Conservation (phyloP, 2,329 filamentous ascomycete genomes). For the Sclerotinia sclerotiorum region DNA sequence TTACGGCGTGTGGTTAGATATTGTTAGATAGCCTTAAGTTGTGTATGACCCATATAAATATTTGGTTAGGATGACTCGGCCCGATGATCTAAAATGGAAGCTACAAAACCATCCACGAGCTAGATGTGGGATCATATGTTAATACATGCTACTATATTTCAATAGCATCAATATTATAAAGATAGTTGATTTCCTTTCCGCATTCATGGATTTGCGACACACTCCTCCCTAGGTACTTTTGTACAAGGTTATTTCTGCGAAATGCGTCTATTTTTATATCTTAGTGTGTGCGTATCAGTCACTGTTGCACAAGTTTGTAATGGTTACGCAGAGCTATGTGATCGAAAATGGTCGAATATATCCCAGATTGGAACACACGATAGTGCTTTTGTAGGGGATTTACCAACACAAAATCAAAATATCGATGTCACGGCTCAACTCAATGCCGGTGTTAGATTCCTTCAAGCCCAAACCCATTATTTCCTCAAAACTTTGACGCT, state of each 20-base stretch:
- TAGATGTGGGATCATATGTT: conserved; percentile 3
- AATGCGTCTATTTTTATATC: conserved; percentile 17
- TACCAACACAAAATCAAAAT: conserved; percentile 53
- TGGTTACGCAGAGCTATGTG: conserved; percentile 74
- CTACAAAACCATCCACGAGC: conserved; percentile 1
- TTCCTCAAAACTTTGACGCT: conserved; percentile 36
- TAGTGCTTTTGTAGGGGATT: conserved; percentile 44
- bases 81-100: conserved; percentile 12
- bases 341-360: conserved; percentile 69
- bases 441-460: conserved; percentile 61
- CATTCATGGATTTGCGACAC: neutral
- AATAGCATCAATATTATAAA: conserved; percentile 9
- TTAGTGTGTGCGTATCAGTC: conserved; percentile 1
- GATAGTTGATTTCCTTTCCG: neutral
- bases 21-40: neutral
- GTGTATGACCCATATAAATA: neutral
- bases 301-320: conserved; percentile 46
- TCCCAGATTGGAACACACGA: conserved; percentile 73
- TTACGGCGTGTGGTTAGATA: neutral
- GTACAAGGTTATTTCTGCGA: neutral
- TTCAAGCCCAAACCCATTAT: conserved; percentile 55
- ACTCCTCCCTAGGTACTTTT: neutral
- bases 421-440: conserved; percentile 60
- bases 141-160: neutral
- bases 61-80: conserved; percentile 8